Conservation (phyloP, 2,329 filamentous ascomycete species). For the Scytalidium sp. region DNA sequence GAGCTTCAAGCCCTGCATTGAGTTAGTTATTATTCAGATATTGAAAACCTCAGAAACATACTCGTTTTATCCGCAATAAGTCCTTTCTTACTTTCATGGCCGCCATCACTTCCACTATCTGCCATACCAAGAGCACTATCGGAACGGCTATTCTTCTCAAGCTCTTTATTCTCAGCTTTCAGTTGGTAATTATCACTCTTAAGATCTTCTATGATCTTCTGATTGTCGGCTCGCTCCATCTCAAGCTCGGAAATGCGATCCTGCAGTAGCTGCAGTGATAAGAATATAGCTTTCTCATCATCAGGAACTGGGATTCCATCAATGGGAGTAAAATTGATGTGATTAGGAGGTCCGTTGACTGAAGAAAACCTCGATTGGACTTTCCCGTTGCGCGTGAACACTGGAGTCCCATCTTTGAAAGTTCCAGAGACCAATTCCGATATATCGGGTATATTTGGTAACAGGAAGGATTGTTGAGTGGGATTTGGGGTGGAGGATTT, state of each 20-base stretch:
- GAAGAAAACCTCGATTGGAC: conserved; percentile 53
- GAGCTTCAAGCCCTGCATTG: conserved; percentile 51
- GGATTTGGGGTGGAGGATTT: conserved; percentile 39
- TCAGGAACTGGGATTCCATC: conserved; percentile 54
- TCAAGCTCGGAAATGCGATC: conserved; percentile 56
- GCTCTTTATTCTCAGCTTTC: conserved; percentile 39
- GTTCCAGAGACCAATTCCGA: conserved; percentile 59
- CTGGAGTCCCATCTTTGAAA: conserved; percentile 18
- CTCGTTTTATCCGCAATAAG: conserved; percentile 52
- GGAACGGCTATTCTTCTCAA: conserved; percentile 34
- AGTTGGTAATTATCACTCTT: conserved; percentile 50
- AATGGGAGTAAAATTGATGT: conserved; percentile 37
- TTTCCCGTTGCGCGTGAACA: conserved; percentile 48
- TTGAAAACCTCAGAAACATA: conserved; percentile 35
- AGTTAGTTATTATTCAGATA: background rate
- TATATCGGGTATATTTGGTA: conserved; percentile 59
- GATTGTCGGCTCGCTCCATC: conserved; percentile 47
- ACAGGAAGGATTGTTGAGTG: conserved; percentile 57
- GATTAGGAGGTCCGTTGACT: conserved; percentile 29
- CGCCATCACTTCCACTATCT: conserved; percentile 40
- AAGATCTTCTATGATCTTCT: conserved; percentile 46
- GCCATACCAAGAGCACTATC: conserved; percentile 39
- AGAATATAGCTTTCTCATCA: conserved; percentile 61
- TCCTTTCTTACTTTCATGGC: conserved; percentile 35
- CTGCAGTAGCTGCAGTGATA: conserved; percentile 55